These are phyloP conservation scores for Naegleria gruberi DNA, from an alignment of 208 protist species.

Conservation along the genomic window DNA sequence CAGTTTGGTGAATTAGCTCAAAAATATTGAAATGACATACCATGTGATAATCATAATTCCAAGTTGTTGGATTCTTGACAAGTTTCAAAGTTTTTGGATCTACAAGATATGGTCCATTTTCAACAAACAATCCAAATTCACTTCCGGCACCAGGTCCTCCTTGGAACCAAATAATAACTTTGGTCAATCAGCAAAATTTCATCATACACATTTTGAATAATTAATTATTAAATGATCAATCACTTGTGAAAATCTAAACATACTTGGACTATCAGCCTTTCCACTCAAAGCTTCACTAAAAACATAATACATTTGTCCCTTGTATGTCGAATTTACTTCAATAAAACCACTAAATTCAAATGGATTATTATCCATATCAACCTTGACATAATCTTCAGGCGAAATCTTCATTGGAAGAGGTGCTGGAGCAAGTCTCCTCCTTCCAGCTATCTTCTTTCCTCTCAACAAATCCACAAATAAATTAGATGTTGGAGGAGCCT, in stretches of 20 bases:
- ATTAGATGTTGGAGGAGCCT: too few species aligned
- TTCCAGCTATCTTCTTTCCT: too few species aligned
- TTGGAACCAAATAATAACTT: conserved; percentile 71
- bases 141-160: conserved; percentile 78
- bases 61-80: conserved; percentile 39
- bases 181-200: background rate
- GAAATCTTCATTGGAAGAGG: too few species aligned
- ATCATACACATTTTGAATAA: background rate
- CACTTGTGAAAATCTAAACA: conserved; percentile 78
- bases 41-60: conserved; percentile 69
- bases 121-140: conserved; percentile 27
- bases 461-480: too few species aligned
- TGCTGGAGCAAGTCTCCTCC: too few species aligned
- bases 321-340: background rate
- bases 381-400: background rate
- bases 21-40: conserved; percentile 51
- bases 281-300: background rate
- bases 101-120: conserved; percentile 69
- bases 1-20: background rate
- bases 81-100: conserved; percentile 33
- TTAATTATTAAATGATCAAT: too few species aligned
- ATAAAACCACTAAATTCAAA: conserved; percentile 4
- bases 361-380: background rate
- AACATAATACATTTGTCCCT: background rate
- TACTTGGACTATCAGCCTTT: background rate